These are phyloP conservation scores for Candida namnaoensis DNA, from an alignment of 805 yeast genomes.

Conservation along the genomic window DNA sequence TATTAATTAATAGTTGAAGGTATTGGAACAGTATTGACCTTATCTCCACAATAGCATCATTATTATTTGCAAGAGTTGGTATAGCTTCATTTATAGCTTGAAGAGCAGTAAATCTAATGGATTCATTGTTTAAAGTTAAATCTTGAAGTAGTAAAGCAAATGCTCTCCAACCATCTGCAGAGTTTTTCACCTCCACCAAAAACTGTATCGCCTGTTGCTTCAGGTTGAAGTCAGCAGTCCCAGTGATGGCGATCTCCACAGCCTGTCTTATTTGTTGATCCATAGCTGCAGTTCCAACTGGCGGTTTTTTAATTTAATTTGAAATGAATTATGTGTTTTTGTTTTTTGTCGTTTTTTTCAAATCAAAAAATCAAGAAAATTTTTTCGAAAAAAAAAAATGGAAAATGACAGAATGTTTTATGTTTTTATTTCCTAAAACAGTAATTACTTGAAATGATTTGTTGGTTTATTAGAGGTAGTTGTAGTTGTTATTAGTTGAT, in stretches of 20 bases:
- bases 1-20: constrained; percentile 10
- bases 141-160: constrained; percentile 30
- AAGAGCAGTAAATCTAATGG: background rate
- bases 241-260: constrained; percentile 21
- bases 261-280: constrained; percentile 20
- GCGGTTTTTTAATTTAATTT: too few species aligned
- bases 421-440: too few species aligned
- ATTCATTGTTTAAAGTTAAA: background rate
- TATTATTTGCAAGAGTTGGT: constrained; percentile 5
- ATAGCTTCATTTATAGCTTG: constrained; percentile 18
- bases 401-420: too few species aligned
- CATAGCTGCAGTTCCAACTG: constrained; percentile 1
- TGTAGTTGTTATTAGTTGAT: too few species aligned
- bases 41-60: background rate
- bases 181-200: constrained; percentile 31
- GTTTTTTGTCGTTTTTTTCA: too few species aligned
- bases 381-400: too few species aligned
- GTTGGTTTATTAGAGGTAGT: too few species aligned
- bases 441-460: too few species aligned
- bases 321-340: too few species aligned
- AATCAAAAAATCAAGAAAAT: too few species aligned
- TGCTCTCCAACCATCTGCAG: constrained; percentile 38
- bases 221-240: constrained; percentile 14
- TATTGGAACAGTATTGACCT: constrained; percentile 7
- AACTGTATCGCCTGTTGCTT: constrained; percentile 32